These are phyloP conservation scores for Voacanga thouarsii DNA, from an alignment of 257 asterid genomes.

Conservation along the genomic window DNA sequence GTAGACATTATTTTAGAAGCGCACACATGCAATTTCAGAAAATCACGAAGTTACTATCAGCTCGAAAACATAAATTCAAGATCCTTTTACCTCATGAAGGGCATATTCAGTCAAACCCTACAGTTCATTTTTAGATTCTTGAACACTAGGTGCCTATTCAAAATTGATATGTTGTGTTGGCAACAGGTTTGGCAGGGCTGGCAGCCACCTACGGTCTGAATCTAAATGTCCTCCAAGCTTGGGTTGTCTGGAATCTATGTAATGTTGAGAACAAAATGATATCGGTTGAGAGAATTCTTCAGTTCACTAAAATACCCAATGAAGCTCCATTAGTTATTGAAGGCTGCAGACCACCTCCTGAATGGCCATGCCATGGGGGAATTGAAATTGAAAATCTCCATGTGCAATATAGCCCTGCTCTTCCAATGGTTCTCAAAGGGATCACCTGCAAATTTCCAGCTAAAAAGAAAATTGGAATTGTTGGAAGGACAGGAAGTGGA, in stretches of 20 bases:
- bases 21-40: not conserved
- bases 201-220: constrained; percentile 83
- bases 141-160: not conserved
- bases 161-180: not conserved
- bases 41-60: not conserved
- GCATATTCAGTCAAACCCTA: not conserved
- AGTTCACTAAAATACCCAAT: constrained; percentile 52
- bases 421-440: constrained; percentile 70
- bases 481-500: constrained; percentile 90
- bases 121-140: not conserved
- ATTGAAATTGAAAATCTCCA: constrained; percentile 60
- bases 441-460: constrained; percentile 65
- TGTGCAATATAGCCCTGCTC: constrained; percentile 59
- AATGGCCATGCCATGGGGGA: constrained; percentile 71
- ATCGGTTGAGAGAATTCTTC: constrained; percentile 73
- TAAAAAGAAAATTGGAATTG: constrained; percentile 62
- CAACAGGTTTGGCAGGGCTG: constrained; percentile 77
- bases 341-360: constrained; percentile 42
- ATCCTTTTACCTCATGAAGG: not conserved
- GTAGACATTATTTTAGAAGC: not conserved
- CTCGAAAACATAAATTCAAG: not conserved
- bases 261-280: constrained; percentile 88
- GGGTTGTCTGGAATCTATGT: constrained; percentile 93
- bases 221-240: constrained; percentile 74
- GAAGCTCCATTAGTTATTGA: constrained; percentile 71